Evolutionary conservation across 2,329 filamentous ascomycete genomes (phyloP), one percentile per base, ranked within the genome.

Genomic region (Aureobasidium pullulans): DNA sequence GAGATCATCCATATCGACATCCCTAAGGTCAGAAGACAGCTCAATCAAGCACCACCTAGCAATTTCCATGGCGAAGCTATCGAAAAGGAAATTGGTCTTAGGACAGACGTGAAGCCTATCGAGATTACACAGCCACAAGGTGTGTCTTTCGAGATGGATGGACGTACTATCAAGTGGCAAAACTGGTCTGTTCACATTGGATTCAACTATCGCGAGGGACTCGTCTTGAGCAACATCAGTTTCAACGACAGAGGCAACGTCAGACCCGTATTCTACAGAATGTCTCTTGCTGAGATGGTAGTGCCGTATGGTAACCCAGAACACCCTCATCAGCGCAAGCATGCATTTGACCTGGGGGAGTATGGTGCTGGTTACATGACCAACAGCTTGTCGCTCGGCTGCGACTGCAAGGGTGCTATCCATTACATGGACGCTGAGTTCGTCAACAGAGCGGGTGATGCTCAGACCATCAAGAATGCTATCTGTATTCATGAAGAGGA

Each of bases 401-500:
- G 89, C 67, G 89, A 93, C 73, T 96, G 90, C 81, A 94, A 95
- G 74, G 90, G 90, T 13, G 84, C 86, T 0, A 96, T 96, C 67
- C 89, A 94, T 72, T 96, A 96, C 72, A 85, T 96, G 72, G 90
- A 96, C 67, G 90, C 90, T 2, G 83, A 87, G 10, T 94, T 96
- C 70, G 88, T 92, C 42, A 90, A 90, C 61, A 81, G 84, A 13
- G 83, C 84, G 4, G 62, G 62, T 28, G 81, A 83, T n/a, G 79
- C 88, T 31, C 84, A 85, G 4, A 88, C 85, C 1, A 90, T 96
- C 77, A 93, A 96, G 79, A 96, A 96, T 69, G 92, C 92, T 39
- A 88, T 96, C 65, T 96, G 92, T 72, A 92, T 96, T 64, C 92
- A 96, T 74, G 92, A 96, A 72, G 92, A 96, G 75, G 92, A 96